Evolutionary conservation across 768 basidiomycete species (phyloP).

Genomic region (Gyrodon lividus): DNA sequence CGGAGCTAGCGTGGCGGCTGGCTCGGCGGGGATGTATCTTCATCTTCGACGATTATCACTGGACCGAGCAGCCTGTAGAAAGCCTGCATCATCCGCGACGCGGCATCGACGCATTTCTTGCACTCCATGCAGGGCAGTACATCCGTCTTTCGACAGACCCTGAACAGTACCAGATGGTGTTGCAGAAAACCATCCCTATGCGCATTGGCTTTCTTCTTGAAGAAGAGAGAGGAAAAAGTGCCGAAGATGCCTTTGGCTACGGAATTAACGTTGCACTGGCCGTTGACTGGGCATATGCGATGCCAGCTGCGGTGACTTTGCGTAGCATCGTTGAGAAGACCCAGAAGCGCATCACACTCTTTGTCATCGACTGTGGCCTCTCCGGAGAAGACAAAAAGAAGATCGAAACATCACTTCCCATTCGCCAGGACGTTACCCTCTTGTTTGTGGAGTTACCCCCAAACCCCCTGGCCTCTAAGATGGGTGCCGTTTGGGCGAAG

Average conservation of each 20-base stretch:
- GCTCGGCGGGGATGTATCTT: slow-evolving; percentile 49
- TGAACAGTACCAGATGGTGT: slow-evolving; percentile 49
- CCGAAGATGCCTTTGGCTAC: slow-evolving; percentile 36
- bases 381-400: slow-evolving; percentile 33
- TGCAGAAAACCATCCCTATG: slow-evolving; percentile 50
- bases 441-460: slow-evolving; percentile 40
- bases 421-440: slow-evolving; percentile 35
- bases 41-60: slow-evolving; percentile 60
- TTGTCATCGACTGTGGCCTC: slow-evolving; percentile 50
- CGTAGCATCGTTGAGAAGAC: slow-evolving; percentile 39
- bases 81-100: slow-evolving; percentile 55
- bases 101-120: slow-evolving; percentile 55
- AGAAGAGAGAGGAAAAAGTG: neutral
- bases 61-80: slow-evolving; percentile 47
- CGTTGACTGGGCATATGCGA: slow-evolving; percentile 43
- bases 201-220: slow-evolving; percentile 47
- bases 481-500: slow-evolving; percentile 48
- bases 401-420: slow-evolving; percentile 31
- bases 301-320: slow-evolving; percentile 49
- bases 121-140: slow-evolving; percentile 50
- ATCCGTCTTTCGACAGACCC: slow-evolving; percentile 35
- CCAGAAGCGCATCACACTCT: slow-evolving; percentile 43
- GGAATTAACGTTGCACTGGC: slow-evolving; percentile 48
- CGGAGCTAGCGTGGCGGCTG: slow-evolving; percentile 56
- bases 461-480: slow-evolving; percentile 23